Evolutionary conservation across 2,329 filamentous ascomycete genomes (phyloP), one percentile per base, ranked within the genome.

Genomic region (Verticillium tricorpus): DNA sequence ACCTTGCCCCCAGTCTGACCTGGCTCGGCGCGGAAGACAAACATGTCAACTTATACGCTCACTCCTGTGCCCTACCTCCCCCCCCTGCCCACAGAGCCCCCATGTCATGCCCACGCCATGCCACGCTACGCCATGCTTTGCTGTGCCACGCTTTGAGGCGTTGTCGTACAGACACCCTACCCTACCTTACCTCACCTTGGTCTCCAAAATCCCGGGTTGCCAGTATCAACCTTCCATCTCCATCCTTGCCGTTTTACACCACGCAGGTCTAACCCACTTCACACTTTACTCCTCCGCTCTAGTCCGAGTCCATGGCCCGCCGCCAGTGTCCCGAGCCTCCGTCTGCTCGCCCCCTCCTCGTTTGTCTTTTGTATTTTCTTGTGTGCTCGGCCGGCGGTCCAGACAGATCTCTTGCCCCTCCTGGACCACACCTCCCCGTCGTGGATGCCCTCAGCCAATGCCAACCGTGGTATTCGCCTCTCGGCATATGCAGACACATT

Each of bases 401-500:
- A 65, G 60, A 59, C 63, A 63, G 62, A 65, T 64, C 61, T 61
- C 55, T 61, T 65, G 58, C 63, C 63, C 50, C 66, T 68, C 67
- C 61, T 63, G 69, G 69, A 63, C 63, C 64, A 62, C 54, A 56
- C 64, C 63, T 68, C 63, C 68, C 68, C 67, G 67, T 65, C 66
- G 64, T 60, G 54, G 65, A 59, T 64, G 64, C 11, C 66, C 62
- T 70, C 73, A 69, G 73, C 73, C 71, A 72, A 74, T 73, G 55
- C 62, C 32, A 62, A 60, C 61, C 62, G 57, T 65, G 61, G 62
- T 63, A 37, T 56, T 64, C 58, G 68, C 71, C 70, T 70, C 72
- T 75, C 74, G 73, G 76, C 76, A 78, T 74, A 74, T 77, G 75
- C 75, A 76, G 65, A 67, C 63, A 60, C 66, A 70, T 70, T 62